These are phyloP conservation scores for Pythium pyrilobum DNA, from an alignment of 352 stramenopile genomes.

Conservation along the genomic window DNA sequence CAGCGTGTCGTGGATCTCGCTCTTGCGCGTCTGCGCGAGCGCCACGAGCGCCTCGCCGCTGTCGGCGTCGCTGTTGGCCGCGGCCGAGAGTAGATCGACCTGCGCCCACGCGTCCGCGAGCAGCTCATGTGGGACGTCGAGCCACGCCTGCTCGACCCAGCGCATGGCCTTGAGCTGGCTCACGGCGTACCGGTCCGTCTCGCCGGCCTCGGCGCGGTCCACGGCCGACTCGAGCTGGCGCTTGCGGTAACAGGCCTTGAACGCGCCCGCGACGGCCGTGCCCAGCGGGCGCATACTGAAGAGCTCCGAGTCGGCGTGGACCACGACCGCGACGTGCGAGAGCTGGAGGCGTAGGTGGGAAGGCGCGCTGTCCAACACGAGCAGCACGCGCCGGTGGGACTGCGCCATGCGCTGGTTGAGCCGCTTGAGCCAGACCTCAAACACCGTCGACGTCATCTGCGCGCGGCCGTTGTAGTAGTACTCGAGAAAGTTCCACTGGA, in stretches of 20 bases:
- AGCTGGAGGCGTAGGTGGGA: conserved; percentile 7
- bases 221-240: conserved; percentile 11
- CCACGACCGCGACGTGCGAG: conserved; percentile 9
- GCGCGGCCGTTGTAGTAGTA: conserved; percentile 17
- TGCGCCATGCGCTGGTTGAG: conserved; percentile 19
- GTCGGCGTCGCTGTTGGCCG: background rate
- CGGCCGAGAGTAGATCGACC: background rate
- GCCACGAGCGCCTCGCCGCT: background rate
- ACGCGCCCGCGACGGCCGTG: background rate
- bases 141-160: conserved; percentile 17
- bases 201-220: conserved; percentile 14
- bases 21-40: background rate
- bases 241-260: conserved; percentile 17
- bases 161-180: conserved; percentile 21
- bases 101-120: conserved; percentile 5
- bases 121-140: conserved; percentile 1
- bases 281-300: background rate
- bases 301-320: background rate
- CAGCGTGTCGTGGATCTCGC: conserved; percentile 7
- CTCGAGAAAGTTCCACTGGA: conserved; percentile 20
- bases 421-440: conserved; percentile 16
- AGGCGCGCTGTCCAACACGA: conserved; percentile 16
- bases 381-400: conserved; percentile 11
- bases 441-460: conserved; percentile 19
- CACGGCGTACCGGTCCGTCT: conserved; percentile 11